phyloP scores from a whole-genome alignment of 1,139 yeast species.

The Sporopachydermia cereana region DNA sequence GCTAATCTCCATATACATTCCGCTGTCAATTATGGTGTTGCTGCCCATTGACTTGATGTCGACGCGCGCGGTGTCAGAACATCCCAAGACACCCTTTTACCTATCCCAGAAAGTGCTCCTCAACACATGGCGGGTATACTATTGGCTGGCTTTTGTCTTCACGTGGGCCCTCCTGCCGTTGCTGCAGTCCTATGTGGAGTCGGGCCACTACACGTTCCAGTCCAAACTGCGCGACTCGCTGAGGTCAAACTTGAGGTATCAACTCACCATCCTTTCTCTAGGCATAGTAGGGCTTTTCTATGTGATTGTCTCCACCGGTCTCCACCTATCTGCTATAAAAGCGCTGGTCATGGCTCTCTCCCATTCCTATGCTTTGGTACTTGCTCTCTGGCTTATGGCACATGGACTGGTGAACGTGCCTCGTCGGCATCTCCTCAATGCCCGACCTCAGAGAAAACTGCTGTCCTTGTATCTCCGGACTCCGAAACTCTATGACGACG shows the following conservation, averaged over 20 bases:
- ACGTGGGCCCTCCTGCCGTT: conserved; percentile 70
- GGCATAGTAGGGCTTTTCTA: conserved; percentile 49
- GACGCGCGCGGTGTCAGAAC: conserved; percentile 20
- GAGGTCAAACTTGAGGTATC: conserved; percentile 46
- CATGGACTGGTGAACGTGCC: conserved; percentile 70
- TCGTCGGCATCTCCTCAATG: conserved; percentile 41
- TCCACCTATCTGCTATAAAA: conserved; percentile 46
- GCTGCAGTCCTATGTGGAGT: conserved; percentile 58
- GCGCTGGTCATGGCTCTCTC: conserved; percentile 64
- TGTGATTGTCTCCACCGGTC: conserved; percentile 48
- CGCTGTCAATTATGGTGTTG: conserved; percentile 42
- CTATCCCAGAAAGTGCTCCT: conserved; percentile 37
- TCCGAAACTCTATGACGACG: conserved; percentile 45
- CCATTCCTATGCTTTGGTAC: conserved; percentile 64
- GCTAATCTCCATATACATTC: conserved; percentile 38
- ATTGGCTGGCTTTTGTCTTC: conserved; percentile 68
- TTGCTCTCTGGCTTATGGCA: conserved; percentile 79
- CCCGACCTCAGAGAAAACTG: conserved; percentile 29
- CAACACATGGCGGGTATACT: conserved; percentile 57
- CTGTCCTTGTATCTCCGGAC: conserved; percentile 42
- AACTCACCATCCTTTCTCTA: conserved; percentile 41
- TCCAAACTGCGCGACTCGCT: conserved; percentile 45
- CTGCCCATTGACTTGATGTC: conserved; percentile 44
- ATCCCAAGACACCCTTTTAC: conserved; percentile 23
- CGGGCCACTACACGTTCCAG: conserved; percentile 47